Base-by-base conservation (phyloP, 148 eudicot genomes). In the Rhododendron henanense region DNA sequence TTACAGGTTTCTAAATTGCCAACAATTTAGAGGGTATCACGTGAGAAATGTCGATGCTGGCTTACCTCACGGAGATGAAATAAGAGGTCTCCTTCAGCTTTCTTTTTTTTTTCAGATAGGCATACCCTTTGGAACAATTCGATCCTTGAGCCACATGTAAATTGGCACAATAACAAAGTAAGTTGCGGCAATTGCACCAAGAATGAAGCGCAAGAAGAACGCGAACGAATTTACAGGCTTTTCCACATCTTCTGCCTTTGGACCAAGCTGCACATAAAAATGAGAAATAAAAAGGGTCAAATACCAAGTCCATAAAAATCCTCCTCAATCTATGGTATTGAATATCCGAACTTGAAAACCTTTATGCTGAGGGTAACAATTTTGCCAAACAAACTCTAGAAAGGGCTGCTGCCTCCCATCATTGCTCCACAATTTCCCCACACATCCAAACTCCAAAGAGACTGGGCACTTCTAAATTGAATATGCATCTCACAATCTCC, bases 141-240 rank as follows among this genome's bases (percentile, higher is more conserved):
- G 92, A 87, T 94, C 96, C 83, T 96, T 96, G 90, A 96, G 91
- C 98, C 96, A 96, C 98, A 96, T 96, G 91, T 96, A 96, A 47
- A 96, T 90, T n/a, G 96, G 96, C 83, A 94, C 91, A 80, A 94
- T 86, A 48, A 96, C 93, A 67, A 84, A 96, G 84, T 93, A 94
- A 18, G 92, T 77, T 18, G 91, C 93, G 10, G 98, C 97, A 87
- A 93, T 48, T 79, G 86, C 88, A 71, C 98, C 97, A 3, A 96
- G 90, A 85, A 96, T 19, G 90, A 96, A 91, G 81, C 94, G 97
- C 61, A 51, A 55, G 39, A 94, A 78, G 85, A 96, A 96, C 84
- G 90, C 93, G 10, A 88, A 83, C 14, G 93, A 93, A 65, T 93
- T 91, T 85, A 91, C 93, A 6, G 98, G 98, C 84, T 94, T 79